Evolutionary conservation across 2,329 filamentous ascomycete species (phyloP), one percentile per base, ranked within the genome.

Genomic region (Cladophialophora chaetospira): DNA sequence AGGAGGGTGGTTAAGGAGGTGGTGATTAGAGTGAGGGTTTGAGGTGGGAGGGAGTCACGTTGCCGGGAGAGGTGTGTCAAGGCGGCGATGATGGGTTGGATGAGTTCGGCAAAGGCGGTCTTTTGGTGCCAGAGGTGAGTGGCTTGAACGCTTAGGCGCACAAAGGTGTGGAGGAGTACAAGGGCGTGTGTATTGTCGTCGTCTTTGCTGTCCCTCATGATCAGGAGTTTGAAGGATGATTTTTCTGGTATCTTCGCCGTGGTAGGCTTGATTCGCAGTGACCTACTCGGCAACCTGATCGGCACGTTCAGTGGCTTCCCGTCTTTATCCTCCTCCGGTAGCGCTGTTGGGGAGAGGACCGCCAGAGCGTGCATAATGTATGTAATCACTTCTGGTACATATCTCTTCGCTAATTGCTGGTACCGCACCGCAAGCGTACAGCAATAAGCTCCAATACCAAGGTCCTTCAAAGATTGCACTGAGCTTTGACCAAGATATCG

Each of bases 381-480:
- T 70, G 90, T 90, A 65, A 96, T 79, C 28, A 92, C 81, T 73
- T 99, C 94, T 0, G 94, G 94, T 44, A 97, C 81, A 72, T 93
- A 96, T 66, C 94, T 82, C 76, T 91, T 94, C 4, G 93, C 87
- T 5, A 93, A 77, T 31, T 80, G 78, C 73, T 97, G 91, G 72
- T 95, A 97, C 69, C 93, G 87, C 25, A 96, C 72, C 48, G 84
- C 86, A 33, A 97, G 77, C 19, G 88, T 89, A 28, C 85, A 84
- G n/a, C 96, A 75, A 70, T 90, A 97, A 6, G 86, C 83, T 9
- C 94, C 94, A 2, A 80, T 86, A 3, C 84, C 82, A 58, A 89
- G 82, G 64, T 94, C 88, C 5, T 80, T 75, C 3, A 90, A 72
- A 5, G 76, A 78, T 40, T 83, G 78, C 0, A 91, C 85, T 0